phyloP scores from a whole-genome alignment of 192 early-diverging fungal species.

The Backusella tarrabulga region DNA sequence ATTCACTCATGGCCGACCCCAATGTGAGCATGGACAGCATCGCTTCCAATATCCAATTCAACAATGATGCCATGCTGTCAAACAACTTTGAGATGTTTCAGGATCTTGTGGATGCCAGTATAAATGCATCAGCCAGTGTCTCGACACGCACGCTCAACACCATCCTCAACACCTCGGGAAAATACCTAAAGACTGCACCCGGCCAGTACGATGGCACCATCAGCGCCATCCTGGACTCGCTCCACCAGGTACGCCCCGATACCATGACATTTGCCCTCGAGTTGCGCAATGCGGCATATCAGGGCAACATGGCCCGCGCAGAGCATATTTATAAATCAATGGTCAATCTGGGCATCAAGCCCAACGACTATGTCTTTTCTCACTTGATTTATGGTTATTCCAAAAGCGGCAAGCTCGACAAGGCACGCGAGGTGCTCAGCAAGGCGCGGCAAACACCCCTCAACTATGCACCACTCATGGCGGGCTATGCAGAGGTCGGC shows the following conservation, averaged over 20 bases:
- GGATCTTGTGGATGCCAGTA: slow-evolving; percentile 5
- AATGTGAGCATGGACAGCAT: background rate
- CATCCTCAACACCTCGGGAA: slow-evolving; percentile 9
- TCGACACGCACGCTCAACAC: slow-evolving; percentile 16
- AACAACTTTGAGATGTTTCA: background rate
- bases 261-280: slow-evolving; percentile 14
- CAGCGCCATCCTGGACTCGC: background rate
- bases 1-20: background rate
- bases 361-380: slow-evolving; percentile 22
- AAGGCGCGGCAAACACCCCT: slow-evolving; percentile 11
- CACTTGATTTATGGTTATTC: slow-evolving; percentile 26
- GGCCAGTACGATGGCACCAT: background rate
- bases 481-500: slow-evolving; percentile 9
- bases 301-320: slow-evolving; percentile 10
- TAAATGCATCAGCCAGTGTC: background rate
- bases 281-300: slow-evolving; percentile 20
- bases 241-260: slow-evolving; percentile 9
- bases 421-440: slow-evolving; percentile 11
- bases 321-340: slow-evolving; percentile 8
- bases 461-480: slow-evolving; percentile 20
- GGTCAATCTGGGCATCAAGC: slow-evolving; percentile 8
- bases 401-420: slow-evolving; percentile 9
- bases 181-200: background rate
- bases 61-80: background rate
- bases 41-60: slow-evolving; percentile 6